phyloP scores from a whole-genome alignment of 2,329 filamentous ascomycete genomes.

The Aspergillus sp. region DNA sequence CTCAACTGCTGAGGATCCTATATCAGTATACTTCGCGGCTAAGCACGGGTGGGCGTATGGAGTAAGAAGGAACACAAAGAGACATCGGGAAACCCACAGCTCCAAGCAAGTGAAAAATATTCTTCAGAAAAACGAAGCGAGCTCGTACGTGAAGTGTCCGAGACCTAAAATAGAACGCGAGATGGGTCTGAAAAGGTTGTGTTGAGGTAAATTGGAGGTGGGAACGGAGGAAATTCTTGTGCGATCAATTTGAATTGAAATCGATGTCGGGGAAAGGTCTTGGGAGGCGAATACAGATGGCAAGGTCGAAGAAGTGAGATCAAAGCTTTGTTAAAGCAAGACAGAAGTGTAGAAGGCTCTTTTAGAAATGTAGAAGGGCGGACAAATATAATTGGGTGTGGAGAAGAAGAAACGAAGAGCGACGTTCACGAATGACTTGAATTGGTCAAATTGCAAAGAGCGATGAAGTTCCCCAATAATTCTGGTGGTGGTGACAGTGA shows the following conservation, averaged over 20 bases:
- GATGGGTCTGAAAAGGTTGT: conserved; percentile 20
- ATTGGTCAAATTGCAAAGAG: conserved; percentile 5
- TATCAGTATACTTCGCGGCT: conserved; percentile 18
- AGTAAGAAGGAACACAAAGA: not conserved
- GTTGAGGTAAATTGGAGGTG: conserved; percentile 9
- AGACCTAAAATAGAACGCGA: conserved; percentile 19
- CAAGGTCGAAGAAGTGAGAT: conserved; percentile 13
- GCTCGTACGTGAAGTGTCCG: not conserved
- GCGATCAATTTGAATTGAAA: conserved; percentile 23
- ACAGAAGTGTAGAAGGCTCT: not conserved
- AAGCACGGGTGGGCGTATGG: not conserved
- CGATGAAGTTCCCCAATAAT: conserved; percentile 6
- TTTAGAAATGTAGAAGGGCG: conserved; percentile 5
- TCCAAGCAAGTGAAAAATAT: conserved; percentile 11
- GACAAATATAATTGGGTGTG: conserved; percentile 7
- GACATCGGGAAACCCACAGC: conserved; percentile 7
- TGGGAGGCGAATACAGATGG: conserved; percentile 14
- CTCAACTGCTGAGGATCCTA: conserved; percentile 19
- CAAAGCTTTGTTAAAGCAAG: conserved; percentile 3
- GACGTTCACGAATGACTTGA: conserved; percentile 14
- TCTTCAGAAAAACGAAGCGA: conserved; percentile 1
- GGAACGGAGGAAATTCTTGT: conserved; percentile 27
- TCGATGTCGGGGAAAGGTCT: conserved; percentile 18
- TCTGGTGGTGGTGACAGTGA: not conserved
- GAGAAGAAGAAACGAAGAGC: conserved; percentile 10